Conservation (phyloP, 163 green algal genomes). For the Chloromonas sp. region DNA sequence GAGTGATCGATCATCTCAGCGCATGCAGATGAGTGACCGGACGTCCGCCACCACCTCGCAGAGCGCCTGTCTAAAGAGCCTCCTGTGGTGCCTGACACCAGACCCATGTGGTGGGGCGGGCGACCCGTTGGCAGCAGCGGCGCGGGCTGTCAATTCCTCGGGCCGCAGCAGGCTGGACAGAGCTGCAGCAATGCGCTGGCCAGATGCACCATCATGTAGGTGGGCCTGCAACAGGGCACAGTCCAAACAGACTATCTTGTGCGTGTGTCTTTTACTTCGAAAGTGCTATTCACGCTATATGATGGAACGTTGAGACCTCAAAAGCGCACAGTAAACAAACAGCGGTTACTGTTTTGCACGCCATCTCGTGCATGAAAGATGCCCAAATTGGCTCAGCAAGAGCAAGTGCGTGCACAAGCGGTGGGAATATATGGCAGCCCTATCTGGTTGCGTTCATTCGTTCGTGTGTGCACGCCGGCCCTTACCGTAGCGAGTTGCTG, state of each 20-base stretch:
- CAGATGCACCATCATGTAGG: slow-evolving; percentile 10
- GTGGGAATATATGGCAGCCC: neutral
- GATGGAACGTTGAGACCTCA: neutral
- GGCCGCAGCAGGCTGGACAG: neutral
- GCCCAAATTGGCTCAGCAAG: neutral
- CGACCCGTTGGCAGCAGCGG: neutral
- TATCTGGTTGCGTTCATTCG: neutral
- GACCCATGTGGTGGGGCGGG: neutral
- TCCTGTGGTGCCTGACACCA: slow-evolving; percentile 13
- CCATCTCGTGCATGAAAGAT: slow-evolving; percentile 4
- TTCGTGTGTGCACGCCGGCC: neutral
- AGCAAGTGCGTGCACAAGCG: neutral
- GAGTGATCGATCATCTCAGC: too few relatives aligned
- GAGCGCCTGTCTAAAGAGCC: slow-evolving; percentile 50
- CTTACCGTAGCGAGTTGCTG: slow-evolving; percentile 22
- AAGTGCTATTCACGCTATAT: neutral
- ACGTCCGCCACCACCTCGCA: slow-evolving; percentile 46
- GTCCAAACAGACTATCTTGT: too few relatives aligned
- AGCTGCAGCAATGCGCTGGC: neutral
- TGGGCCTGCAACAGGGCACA: neutral
- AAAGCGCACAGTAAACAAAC: neutral
- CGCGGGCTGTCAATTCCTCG: too few relatives aligned
- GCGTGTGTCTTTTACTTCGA: too few relatives aligned
- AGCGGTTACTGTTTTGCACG: neutral
- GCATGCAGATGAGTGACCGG: neutral